Evolutionary conservation across 495 filamentous ascomycete genomes (phyloP).

Genomic region (Lophiostoma macrostomum): DNA sequence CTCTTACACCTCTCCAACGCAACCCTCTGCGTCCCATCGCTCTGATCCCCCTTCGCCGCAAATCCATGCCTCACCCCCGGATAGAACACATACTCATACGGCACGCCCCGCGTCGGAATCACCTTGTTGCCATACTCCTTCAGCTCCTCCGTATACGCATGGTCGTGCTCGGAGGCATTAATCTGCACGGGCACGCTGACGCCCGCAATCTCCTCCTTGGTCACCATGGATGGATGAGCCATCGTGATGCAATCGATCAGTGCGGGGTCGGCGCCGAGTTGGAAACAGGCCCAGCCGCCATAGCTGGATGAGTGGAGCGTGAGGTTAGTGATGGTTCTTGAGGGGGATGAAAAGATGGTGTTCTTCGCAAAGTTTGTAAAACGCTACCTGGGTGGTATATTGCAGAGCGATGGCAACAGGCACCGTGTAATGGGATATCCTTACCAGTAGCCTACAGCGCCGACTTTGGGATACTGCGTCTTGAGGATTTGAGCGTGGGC

Average conservation of each 20-base stretch:
- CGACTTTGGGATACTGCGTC: constrained; percentile 41
- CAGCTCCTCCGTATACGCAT: constrained; percentile 48
- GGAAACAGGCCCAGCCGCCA: constrained; percentile 57
- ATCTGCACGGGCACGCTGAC: constrained; percentile 57
- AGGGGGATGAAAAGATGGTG: too few species aligned
- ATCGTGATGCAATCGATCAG: constrained; percentile 57
- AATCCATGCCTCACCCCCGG: constrained; percentile 54
- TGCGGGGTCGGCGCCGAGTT: constrained; percentile 44
- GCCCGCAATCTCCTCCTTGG: constrained; percentile 50
- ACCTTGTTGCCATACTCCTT: constrained; percentile 48
- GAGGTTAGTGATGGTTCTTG: too few species aligned
- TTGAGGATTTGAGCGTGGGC: constrained; percentile 49
- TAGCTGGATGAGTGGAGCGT: too few species aligned
- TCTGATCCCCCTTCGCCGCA: constrained; percentile 47
- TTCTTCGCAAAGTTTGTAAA: too few species aligned
- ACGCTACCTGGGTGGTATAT: too few species aligned
- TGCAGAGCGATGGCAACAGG: too few species aligned
- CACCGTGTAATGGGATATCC: too few species aligned
- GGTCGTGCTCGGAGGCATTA: constrained; percentile 56
- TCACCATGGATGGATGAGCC: constrained; percentile 54
- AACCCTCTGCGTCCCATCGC: constrained; percentile 43
- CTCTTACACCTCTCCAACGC: constrained; percentile 51
- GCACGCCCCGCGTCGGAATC: constrained; percentile 44
- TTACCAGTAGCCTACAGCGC: constrained; percentile 61
- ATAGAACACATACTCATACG: constrained; percentile 59